A percentile compares a stretch with the other conserved stretches of the same genome.
Conservation (phyloP, 495 filamentous ascomycete species). For the Aspergillus egyptiacus region DNA sequence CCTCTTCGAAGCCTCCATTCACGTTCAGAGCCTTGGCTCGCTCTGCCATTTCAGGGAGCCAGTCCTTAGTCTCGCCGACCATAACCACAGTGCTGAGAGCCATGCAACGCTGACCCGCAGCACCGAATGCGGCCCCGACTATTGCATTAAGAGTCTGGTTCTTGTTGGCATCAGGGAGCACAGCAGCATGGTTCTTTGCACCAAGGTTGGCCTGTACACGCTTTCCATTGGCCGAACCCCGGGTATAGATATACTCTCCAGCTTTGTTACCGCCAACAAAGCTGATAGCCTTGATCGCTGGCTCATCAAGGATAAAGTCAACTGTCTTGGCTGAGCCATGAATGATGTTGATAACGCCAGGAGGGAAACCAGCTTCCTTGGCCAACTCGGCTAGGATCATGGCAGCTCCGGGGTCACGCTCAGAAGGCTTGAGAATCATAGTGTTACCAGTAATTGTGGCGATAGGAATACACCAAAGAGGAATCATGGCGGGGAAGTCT, state of each 20-base stretch:
- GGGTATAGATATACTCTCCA: slow-evolving; percentile 91
- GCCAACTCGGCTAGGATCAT: slow-evolving; percentile 97
- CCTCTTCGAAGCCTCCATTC: slow-evolving; percentile 91
- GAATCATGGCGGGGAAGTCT: slow-evolving; percentile 98
- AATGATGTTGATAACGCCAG: slow-evolving; percentile 90
- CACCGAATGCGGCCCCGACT: slow-evolving; percentile 90
- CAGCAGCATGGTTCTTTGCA: slow-evolving; percentile 96
- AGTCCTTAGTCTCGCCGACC: slow-evolving; percentile 90
- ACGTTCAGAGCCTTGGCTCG: slow-evolving; percentile 84
- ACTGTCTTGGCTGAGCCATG: slow-evolving; percentile 89
- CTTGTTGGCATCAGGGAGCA: slow-evolving; percentile 96
- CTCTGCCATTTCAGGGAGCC: slow-evolving; percentile 87
- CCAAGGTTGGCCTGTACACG: slow-evolving; percentile 97
- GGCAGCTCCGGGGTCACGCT: slow-evolving; percentile 93
- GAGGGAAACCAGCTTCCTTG: slow-evolving; percentile 86
- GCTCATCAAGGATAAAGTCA: slow-evolving; percentile 95
- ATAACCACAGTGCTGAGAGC: slow-evolving; percentile 89
- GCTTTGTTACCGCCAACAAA: slow-evolving; percentile 97
- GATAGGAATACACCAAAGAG: slow-evolving; percentile 92
- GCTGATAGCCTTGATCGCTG: slow-evolving; percentile 93
- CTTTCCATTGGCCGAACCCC: slow-evolving; percentile 86
- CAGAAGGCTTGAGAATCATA: slow-evolving; percentile 91
- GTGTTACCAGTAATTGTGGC: slow-evolving; percentile 94
- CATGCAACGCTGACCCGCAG: slow-evolving; percentile 97
- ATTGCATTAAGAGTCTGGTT: slow-evolving; percentile 95